Base-by-base conservation (phyloP, 192 early-diverging fungal genomes). In the Coemansia asiatica region DNA sequence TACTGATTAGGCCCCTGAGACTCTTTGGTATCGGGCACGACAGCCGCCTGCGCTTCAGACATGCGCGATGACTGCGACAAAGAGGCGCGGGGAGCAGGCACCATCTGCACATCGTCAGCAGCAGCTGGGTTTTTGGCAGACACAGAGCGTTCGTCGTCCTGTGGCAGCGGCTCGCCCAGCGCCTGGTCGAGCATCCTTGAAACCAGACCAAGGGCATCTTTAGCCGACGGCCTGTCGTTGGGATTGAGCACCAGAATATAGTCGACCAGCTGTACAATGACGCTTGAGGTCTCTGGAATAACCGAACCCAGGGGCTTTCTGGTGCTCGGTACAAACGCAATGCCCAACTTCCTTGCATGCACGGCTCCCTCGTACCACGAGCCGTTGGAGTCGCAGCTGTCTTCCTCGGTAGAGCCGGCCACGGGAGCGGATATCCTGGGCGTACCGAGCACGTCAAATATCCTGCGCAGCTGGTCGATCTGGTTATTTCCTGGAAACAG, bases 401-500 rank as follows among this genome's bases (percentile, higher is more conserved):
- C 31, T 19, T 46, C 56, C n/a, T 29, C 35, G 22, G 16, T 16
- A 36, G 40, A 44, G 4, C 59, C 68, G 2, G 57, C 64, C 21
- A 68, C 59, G 26, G 79, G 64, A 46, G 66, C 62, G 4, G 76
- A 79, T 27, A 79, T 74, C 10, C 56, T 55, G 21, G 96, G 96
- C 21, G 83, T 87, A 10, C 96, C 96, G 15, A 92, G 81, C 8
- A 97, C 81, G 23, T 84, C 75, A 53, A 91, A 93, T 31, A 98
- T 95, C 60, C 91, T 85, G 55, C 81, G 89, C 19, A 98, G 70
- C 75, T 99, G 91, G 75, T 99, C 97, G 47, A 98, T 86, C 81
- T 99, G 96, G 38, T 90, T 91, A 27, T 81, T 83, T 4, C 97
- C 97, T 0, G 97, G 97, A 68, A 99, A 99, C 58, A 99, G 71